Conservation (phyloP, 768 basidiomycete species). For the Suillus variegatus region DNA sequence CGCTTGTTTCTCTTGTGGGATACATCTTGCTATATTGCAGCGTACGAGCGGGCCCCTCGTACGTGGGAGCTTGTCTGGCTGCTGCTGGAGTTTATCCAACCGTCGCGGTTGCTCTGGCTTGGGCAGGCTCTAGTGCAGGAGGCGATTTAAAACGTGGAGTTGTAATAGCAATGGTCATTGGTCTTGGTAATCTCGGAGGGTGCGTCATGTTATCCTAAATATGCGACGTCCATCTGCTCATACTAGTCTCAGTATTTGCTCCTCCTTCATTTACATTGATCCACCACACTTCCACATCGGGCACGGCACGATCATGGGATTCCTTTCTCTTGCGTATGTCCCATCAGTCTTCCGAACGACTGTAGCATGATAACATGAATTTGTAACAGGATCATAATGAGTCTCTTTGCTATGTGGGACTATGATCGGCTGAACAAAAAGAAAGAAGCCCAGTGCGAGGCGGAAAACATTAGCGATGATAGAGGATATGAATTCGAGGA, state of each 20-base stretch:
- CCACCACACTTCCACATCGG: slow-evolving; percentile 39
- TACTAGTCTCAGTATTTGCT: slow-evolving; percentile 33
- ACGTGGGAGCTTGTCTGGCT: slow-evolving; percentile 50
- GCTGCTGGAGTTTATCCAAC: slow-evolving; percentile 54
- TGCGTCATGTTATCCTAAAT: slow-evolving; percentile 35
- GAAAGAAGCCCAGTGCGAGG: slow-evolving; percentile 46
- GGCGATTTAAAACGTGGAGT: slow-evolving; percentile 58
- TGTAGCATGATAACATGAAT: slow-evolving; percentile 26
- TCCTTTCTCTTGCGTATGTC: slow-evolving; percentile 29
- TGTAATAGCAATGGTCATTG: slow-evolving; percentile 48
- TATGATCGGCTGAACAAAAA: slow-evolving; percentile 51
- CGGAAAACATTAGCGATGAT: slow-evolving; percentile 43
- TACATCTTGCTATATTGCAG: slow-evolving; percentile 50
- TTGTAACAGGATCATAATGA: slow-evolving; percentile 40
- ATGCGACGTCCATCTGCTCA: not conserved
- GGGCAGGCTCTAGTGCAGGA: slow-evolving; percentile 56
- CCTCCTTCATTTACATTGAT: slow-evolving; percentile 43
- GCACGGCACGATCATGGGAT: slow-evolving; percentile 39
- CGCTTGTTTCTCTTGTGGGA: slow-evolving; percentile 49
- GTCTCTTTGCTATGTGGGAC: slow-evolving; percentile 46
- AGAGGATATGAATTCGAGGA: slow-evolving; percentile 43
- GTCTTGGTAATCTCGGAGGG: slow-evolving; percentile 57
- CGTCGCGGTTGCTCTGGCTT: slow-evolving; percentile 49
- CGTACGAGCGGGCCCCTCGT: slow-evolving; percentile 28
- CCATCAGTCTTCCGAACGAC: slow-evolving; percentile 9